Percentiles rank a stretch among this genome's conserved stretches.
Evolutionary conservation across 768 basidiomycete genomes (phyloP).

Genomic region (Phaffia tasmanica): DNA sequence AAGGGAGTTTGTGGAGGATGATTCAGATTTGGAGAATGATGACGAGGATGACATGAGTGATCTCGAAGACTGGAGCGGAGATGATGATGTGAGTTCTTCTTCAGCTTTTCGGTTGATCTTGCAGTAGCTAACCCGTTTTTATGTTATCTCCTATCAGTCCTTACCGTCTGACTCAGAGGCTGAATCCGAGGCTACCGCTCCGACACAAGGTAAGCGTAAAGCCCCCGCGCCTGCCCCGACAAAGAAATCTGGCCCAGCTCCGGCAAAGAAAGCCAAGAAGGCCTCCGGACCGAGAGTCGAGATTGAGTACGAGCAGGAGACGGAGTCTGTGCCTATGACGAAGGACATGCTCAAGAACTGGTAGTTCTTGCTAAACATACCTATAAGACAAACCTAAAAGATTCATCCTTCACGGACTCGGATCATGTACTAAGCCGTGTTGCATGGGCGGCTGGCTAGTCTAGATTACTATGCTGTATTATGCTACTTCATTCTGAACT

Average conservation of each 20-base stretch:
- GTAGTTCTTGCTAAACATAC: conserved; percentile 26
- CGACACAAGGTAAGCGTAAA: conserved; percentile 60
- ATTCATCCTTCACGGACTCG: too few species aligned
- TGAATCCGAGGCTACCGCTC: conserved; percentile 38
- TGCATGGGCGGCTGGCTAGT: too few species aligned
- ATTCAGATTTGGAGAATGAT: conserved; percentile 43
- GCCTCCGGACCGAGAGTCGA: conserved; percentile 69
- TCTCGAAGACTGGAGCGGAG: conserved; percentile 38
- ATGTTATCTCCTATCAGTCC: conserved; percentile 26
- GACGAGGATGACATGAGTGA: conserved; percentile 54
- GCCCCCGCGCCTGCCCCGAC: conserved; percentile 38
- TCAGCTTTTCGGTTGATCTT: background rate
- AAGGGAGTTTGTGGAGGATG: conserved; percentile 40
- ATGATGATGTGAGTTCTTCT: conserved; percentile 26
- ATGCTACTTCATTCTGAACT: too few species aligned
- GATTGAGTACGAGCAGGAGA: conserved; percentile 73
- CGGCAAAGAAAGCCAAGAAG: conserved; percentile 50
- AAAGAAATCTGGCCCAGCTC: conserved; percentile 38
- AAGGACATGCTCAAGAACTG: conserved; percentile 40
- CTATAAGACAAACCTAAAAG: too few species aligned
- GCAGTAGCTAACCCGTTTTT: conserved; percentile 1
- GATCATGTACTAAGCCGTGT: too few species aligned
- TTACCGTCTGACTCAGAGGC: conserved; percentile 33
- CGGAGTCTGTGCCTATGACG: conserved; percentile 56
- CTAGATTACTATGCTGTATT: too few species aligned